Conservation (phyloP, 2,329 filamentous ascomycete genomes). For the Sarocladiaceae sp. region DNA sequence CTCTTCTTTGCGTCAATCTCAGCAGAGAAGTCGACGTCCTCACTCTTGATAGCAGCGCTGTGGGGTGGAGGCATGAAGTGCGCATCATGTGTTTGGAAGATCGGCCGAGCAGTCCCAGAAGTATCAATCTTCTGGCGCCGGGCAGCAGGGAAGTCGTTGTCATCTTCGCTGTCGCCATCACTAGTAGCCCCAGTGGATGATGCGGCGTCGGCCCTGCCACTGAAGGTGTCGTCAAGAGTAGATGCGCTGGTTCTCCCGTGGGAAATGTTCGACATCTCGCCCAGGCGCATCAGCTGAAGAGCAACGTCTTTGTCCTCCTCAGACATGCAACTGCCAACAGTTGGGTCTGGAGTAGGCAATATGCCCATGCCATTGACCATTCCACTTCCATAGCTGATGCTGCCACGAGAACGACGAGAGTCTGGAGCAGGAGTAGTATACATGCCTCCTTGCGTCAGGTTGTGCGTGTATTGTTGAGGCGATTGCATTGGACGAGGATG, state of each 20-base stretch:
- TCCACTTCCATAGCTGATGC: constrained; percentile 45
- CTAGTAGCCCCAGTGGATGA: constrained; percentile 84
- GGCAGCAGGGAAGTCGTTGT: constrained; percentile 55
- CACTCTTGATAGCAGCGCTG: constrained; percentile 32
- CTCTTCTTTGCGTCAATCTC: constrained; percentile 30
- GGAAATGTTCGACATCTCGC: constrained; percentile 84
- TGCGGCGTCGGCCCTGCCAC: constrained; percentile 78
- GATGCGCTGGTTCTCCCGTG: constrained; percentile 91
- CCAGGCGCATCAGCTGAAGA: constrained; percentile 91
- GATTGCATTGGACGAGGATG: constrained; percentile 77
- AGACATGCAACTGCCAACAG: constrained; percentile 92
- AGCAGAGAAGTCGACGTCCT: constrained; percentile 29
- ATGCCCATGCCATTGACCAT: constrained; percentile 43
- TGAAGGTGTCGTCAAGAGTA: constrained; percentile 89
- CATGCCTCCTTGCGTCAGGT: constrained; percentile 41
- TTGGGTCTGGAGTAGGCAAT: constrained; percentile 93
- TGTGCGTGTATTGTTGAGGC: constrained; percentile 68
- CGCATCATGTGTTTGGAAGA: constrained; percentile 49
- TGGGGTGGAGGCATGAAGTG: constrained; percentile 46
- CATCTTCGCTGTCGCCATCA: constrained; percentile 66
- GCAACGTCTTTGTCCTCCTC: constrained; percentile 93
- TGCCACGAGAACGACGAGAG: constrained; percentile 64
- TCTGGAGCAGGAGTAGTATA: constrained; percentile 62
- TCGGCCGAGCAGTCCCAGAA: constrained; percentile 37
- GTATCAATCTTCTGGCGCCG: constrained; percentile 54